Base-by-base conservation (phyloP, 495 filamentous ascomycete genomes). In the Aspergillus baeticus region DNA sequence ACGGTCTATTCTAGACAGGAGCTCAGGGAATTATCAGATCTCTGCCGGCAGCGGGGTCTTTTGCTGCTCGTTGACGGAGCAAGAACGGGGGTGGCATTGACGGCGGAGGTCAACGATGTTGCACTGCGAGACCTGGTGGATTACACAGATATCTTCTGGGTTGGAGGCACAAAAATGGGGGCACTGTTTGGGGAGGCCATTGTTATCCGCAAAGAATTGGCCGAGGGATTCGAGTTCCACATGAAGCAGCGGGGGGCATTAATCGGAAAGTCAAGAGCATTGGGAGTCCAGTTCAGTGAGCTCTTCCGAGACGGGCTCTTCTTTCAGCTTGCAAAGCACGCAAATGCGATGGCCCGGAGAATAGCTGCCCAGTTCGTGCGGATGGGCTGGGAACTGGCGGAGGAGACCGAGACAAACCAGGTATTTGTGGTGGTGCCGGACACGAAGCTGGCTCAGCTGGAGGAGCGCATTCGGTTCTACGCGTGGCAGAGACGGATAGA, bases 171-270 rank as follows among this genome's bases (percentile, higher is more conserved):
- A 20, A 77, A 77, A 55, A 68, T 69, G 38, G 75, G 75, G 14
- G 73, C 73, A 0, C 48, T 77, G 21, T 62, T 77, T 37, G 75
- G 75, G 7, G 75, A 77, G 49, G 75, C 72, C 0, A 73, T 77
- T 36, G 70, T 77, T 8, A 68, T 77, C 6, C 52, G 53, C 45
- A 68, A 66, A 36, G 33, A 46, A 3, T 47, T 77, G 2, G 66
- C 69, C 0, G 73, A 76, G 17, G 75, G 68, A 21, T 77, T 77
- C 38, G 65, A 66, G 14, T 73, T 76, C 55, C 68, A 77, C 47
- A 61, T 77, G 55, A 77, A 77, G 47, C 75, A 76, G 44, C 72
- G 72, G 45, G 75, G 75, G 21, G 73, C 73, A 46, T 59, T 77
- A 50, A 62, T 77, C 50, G 75, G 68, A n/a, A 77, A 77, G 58